A percentile compares a stretch with the other conserved stretches of the same genome.
phyloP scores from a whole-genome alignment of 2,329 filamentous ascomycete species.

The Neophaeococcomyces mojaviensis region DNA sequence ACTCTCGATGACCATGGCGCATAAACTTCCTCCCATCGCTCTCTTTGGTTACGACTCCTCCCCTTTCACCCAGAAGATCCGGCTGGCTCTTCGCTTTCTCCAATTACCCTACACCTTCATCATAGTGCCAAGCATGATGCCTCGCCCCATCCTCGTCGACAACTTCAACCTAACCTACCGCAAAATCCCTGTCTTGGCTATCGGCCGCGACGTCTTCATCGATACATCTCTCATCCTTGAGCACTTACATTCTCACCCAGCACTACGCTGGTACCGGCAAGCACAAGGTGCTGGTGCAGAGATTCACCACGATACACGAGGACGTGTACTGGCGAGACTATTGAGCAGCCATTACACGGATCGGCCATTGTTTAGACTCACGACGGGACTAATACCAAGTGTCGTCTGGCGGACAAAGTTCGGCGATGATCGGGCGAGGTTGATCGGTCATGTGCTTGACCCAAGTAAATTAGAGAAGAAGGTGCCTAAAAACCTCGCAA shows the following conservation, averaged over 20 bases:
- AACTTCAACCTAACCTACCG: slow-evolving; percentile 59
- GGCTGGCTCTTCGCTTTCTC: slow-evolving; percentile 13
- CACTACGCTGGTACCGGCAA: background rate
- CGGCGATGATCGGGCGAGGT: slow-evolving; percentile 15
- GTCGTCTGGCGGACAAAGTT: slow-evolving; percentile 18
- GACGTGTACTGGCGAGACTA: background rate
- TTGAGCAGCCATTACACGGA: slow-evolving; percentile 15
- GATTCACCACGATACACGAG: slow-evolving; percentile 3
- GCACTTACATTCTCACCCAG: slow-evolving; percentile 12
- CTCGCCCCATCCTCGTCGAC: slow-evolving; percentile 53
- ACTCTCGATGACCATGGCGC: background rate
- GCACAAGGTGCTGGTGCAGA: background rate
- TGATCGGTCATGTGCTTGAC: slow-evolving; percentile 20
- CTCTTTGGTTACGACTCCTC: slow-evolving; percentile 23
- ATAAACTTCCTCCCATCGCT: slow-evolving; percentile 10
- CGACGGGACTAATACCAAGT: slow-evolving; percentile 18
- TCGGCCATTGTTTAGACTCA: slow-evolving; percentile 18
- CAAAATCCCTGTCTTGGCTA: slow-evolving; percentile 60
- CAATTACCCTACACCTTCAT: slow-evolving; percentile 21
- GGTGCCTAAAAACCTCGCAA: slow-evolving; percentile 16
- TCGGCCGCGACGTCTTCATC: slow-evolving; percentile 47
- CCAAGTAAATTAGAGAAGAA: slow-evolving; percentile 18
- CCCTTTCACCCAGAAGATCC: slow-evolving; percentile 19
- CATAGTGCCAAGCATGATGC: slow-evolving; percentile 49
- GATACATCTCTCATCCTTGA: slow-evolving; percentile 20